Evolutionary conservation across 169 alveolate species (phyloP), one percentile per base, ranked within the genome.

Genomic region (Plasmodium inui): DNA sequence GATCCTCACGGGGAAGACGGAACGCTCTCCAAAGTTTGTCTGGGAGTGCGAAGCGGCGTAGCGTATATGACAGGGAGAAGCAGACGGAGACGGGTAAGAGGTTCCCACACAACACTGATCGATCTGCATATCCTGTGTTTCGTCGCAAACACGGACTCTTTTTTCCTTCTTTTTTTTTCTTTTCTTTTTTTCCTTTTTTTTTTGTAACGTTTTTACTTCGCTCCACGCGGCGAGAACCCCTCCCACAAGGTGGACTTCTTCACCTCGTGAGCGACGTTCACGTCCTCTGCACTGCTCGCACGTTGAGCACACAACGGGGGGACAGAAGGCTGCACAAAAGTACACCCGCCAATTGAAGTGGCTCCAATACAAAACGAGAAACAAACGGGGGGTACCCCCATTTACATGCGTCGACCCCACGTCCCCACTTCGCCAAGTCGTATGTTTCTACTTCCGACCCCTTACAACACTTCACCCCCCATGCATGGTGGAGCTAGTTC

Each of bases 1-100:
- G 26, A 44, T 96, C 6, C 95, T 96, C 34, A 96, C 97, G n/a
- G 26, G 44, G 6, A 85, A 85, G 53, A 85, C 10, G 8, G 93
- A 85, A 1, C 55, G 17, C 41, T 85, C 93, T 14, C 93, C 93
- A 4, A 72, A 85, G 72, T 85, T 32, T 14, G 26, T 73, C 14
- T 85, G 93, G 93, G 81, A 85, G 1, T 3, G 61, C 9, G 78
- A 41, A 12, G 5, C 30, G 39, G 12, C 2, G 28, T 76, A 32
- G 61, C 10, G 19, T 4, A 17, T 50, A 10, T 1, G 17, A 37
- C 50, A 6, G 50, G 50, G 50, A 41, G 50, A 41, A 7, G 50
- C 3, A 3, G 14, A 7, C 8, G n/a, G n/a, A 7, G 50, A 8
- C n/a, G 17, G 57, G 57, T 12, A 12, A 50, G 22, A 17, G 22